These are phyloP conservation scores for Chlorella sp. DNA, from an alignment of 139 green algal genomes.

Conservation along the genomic window DNA sequence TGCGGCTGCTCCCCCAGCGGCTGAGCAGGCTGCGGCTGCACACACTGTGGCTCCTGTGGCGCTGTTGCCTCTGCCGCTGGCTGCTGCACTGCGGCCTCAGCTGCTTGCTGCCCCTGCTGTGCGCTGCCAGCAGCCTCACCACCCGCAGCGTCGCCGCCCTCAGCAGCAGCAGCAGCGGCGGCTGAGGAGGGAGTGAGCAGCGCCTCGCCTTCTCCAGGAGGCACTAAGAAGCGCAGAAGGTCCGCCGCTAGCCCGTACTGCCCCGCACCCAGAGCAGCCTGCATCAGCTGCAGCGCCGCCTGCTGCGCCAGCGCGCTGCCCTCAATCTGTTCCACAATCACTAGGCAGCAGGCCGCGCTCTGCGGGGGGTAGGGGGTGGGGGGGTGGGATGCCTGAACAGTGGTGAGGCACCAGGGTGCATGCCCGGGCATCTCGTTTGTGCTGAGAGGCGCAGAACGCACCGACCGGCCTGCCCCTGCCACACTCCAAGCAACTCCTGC, in stretches of 20 bases:
- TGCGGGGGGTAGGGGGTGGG: constrained; percentile 21
- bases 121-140: not conserved
- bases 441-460: too few relatives aligned
- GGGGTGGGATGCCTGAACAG: not conserved
- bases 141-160: not conserved
- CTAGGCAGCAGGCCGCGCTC: constrained; percentile 77
- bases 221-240: constrained; percentile 83
- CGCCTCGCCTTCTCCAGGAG: constrained; percentile 41
- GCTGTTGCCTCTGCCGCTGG: not conserved
- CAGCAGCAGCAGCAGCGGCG: not conserved
- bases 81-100: constrained; percentile 44
- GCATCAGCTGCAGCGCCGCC: constrained; percentile 71
- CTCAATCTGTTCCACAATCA: constrained; percentile 84
- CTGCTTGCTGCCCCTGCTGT: constrained; percentile 33
- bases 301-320: constrained; percentile 58
- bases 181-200: not conserved
- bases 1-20: constrained; percentile 28
- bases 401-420: not conserved
- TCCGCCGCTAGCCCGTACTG: constrained; percentile 80
- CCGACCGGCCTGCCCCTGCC: too few relatives aligned
- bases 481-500: too few relatives aligned
- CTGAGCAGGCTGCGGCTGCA: not conserved
- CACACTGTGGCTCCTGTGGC: not conserved
- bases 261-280: constrained; percentile 54
- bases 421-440: too few relatives aligned